Conservation (phyloP, 495 filamentous ascomycete species). For the Penicillium maclennaniae region DNA sequence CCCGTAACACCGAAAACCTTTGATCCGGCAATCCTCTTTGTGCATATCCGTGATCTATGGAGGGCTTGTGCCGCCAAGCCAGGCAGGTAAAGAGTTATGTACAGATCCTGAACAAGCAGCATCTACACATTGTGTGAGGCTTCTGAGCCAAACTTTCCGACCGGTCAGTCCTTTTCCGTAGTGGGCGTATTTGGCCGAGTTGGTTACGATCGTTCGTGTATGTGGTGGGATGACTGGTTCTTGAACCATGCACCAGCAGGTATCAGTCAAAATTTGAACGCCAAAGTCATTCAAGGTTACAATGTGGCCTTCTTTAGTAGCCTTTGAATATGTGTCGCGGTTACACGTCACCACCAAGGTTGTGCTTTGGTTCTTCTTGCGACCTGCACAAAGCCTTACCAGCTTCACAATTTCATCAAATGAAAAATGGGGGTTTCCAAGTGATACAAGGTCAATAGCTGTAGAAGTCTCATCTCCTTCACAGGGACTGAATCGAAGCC, state of each 20-base stretch:
- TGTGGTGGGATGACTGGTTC: constrained; percentile 20
- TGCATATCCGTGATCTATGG: neutral
- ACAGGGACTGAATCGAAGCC: constrained; percentile 14
- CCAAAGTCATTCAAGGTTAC: constrained; percentile 19
- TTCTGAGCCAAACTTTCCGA: constrained; percentile 17
- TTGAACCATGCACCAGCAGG: constrained; percentile 31
- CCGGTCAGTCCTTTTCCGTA: constrained; percentile 22
- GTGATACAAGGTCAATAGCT: constrained; percentile 26
- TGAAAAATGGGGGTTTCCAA: constrained; percentile 35
- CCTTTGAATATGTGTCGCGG: constrained; percentile 16
- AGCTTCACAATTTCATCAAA: constrained; percentile 18
- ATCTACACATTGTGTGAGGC: constrained; percentile 20
- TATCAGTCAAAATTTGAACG: constrained; percentile 27
- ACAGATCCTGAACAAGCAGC: constrained; percentile 4
- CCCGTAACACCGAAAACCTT: neutral
- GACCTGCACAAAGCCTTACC: constrained; percentile 9
- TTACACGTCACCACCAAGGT: constrained; percentile 20
- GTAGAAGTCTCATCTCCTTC: neutral
- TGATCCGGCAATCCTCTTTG: neutral
- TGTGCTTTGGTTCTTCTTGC: constrained; percentile 4
- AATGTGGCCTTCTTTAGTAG: constrained; percentile 9
- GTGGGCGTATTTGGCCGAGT: constrained; percentile 30
- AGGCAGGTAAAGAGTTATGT: neutral
- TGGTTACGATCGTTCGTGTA: constrained; percentile 22
- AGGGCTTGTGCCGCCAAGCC: neutral